phyloP scores from a whole-genome alignment of 164 flowering plant genomes.

The Aristolochia fimbriata region DNA sequence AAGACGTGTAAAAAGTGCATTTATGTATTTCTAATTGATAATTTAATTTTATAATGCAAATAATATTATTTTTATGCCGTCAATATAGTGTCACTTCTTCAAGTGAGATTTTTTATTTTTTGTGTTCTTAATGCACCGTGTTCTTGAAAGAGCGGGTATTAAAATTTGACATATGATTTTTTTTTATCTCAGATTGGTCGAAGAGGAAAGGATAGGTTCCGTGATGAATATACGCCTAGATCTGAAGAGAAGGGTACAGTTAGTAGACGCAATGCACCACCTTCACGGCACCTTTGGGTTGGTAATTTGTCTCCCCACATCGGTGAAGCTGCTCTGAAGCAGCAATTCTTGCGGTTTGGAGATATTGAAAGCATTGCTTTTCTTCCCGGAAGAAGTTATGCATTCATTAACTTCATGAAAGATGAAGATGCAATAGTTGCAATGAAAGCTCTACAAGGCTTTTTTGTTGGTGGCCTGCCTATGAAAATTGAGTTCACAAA shows the following conservation, averaged over 20 bases:
- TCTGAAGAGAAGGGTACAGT: conserved; percentile 27
- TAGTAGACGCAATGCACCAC: conserved; percentile 32
- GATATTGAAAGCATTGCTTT: conserved; percentile 67
- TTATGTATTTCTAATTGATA: not conserved
- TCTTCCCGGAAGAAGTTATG: conserved; percentile 77
- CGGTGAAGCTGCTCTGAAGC: conserved; percentile 29
- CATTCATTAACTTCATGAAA: conserved; percentile 56
- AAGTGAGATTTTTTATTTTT: not conserved
- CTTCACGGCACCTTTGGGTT: conserved; percentile 89
- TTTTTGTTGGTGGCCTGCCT: conserved; percentile 55
- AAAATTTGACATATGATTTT: not conserved
- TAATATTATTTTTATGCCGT: not conserved
- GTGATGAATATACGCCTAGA: conserved; percentile 33
- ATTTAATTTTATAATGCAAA: not conserved
- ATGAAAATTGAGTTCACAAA: conserved; percentile 88
- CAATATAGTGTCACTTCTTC: too few species aligned
- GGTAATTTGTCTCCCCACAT: conserved; percentile 61
- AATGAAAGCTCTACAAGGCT: conserved; percentile 60
- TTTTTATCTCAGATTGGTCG: conserved; percentile 22
- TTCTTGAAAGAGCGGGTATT: not conserved
- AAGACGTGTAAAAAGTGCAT: not conserved
- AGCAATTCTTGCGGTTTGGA: conserved; percentile 58
- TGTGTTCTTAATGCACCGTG: too few species aligned
- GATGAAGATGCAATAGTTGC: conserved; percentile 75
- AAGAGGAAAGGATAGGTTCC: conserved; percentile 40